Evolutionary conservation across 2,329 filamentous ascomycete genomes (phyloP), one percentile per base, ranked within the genome.

Genomic region (Aspergillus caelatus): DNA sequence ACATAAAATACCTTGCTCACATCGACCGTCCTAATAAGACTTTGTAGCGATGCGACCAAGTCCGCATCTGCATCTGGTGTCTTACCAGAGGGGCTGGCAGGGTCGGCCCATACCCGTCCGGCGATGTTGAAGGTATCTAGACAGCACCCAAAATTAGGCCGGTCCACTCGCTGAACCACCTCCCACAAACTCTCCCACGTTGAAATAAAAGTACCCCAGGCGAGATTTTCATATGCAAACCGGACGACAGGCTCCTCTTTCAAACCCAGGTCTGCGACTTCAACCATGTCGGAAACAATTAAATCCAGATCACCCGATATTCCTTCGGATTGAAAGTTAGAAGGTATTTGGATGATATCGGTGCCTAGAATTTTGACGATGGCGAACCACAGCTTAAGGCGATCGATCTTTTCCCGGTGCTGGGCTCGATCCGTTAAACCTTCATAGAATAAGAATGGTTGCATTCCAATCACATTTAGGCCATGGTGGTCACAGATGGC

Each of bases 71-170:
- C 88, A 62, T 86, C 79, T 0, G 77, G 65, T 0, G 79, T 85
- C 67, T 81, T 81, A 4, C 89, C 85, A 1, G 79, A 79, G 0
- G 78, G 65, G 0, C 82, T 76, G 0, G 85, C 75, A 0, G 90
- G 90, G 70, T 93, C 90, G 0, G 88, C 91, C 68, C 85, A 93
- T 63, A 91, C 85, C 11, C 87, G 79, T 1, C 86, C 91, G 1
- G 89, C 85, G 63, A 93, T 90, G 75, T 93, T 91, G 80, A 92
- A 93, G 0, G 88, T 92, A 77, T 93, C 91, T 23, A 93, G 81
- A 71, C 89, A 92, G 39, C 91, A 79, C 14, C 91, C 90, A 71
- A 93, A 91, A 76, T 93, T 94, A 11, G 83, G 77, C 16, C 89
- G 77, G 74, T 91, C 82, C 30, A 93, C 89, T 3, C 79, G 79